phyloP scores from a whole-genome alignment of 1,139 yeast genomes.

The Pichia norvegensis region DNA sequence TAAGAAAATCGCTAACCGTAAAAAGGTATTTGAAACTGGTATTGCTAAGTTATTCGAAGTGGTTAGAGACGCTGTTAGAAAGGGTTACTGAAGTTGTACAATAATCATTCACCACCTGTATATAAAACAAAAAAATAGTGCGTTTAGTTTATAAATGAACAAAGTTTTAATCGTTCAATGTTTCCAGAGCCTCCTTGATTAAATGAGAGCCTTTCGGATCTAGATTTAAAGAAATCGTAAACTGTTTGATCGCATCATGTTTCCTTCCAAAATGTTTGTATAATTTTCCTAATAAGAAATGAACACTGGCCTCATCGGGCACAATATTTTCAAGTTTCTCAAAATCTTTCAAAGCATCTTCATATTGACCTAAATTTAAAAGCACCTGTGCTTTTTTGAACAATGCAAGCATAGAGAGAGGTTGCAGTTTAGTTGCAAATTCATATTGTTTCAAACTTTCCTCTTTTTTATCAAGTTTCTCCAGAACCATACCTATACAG shows the following conservation, averaged over 20 bases:
- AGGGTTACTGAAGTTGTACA: constrained; percentile 37
- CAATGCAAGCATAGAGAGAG: constrained; percentile 75
- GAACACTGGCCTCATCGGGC: constrained; percentile 93
- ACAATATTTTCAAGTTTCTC: constrained; percentile 66
- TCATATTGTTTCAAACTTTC: constrained; percentile 80
- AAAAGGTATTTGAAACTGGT: constrained; percentile 41
- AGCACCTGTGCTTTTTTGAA: constrained; percentile 84
- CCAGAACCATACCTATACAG: constrained; percentile 91
- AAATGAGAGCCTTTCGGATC: constrained; percentile 92
- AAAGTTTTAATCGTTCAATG: constrained; percentile 22
- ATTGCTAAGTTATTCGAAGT: constrained; percentile 38
- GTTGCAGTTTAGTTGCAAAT: constrained; percentile 77
- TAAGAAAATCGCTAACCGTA: constrained; percentile 38
- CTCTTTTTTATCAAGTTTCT: constrained; percentile 59
- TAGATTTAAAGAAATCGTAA: constrained; percentile 80
- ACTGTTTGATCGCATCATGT: constrained; percentile 73
- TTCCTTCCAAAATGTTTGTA: constrained; percentile 71
- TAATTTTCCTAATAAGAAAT: constrained; percentile 78
- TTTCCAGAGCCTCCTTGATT: constrained; percentile 76
- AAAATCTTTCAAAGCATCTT: constrained; percentile 66
- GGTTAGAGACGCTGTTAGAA: constrained; percentile 46
- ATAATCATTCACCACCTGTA: not conserved
- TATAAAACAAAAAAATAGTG: constrained; percentile 4
- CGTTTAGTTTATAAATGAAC: not conserved
- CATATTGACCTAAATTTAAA: constrained; percentile 62